These are phyloP conservation scores for Hsuehochloa calcarea DNA, from an alignment of 176 grass and related monocot genomes.

Conservation along the genomic window DNA sequence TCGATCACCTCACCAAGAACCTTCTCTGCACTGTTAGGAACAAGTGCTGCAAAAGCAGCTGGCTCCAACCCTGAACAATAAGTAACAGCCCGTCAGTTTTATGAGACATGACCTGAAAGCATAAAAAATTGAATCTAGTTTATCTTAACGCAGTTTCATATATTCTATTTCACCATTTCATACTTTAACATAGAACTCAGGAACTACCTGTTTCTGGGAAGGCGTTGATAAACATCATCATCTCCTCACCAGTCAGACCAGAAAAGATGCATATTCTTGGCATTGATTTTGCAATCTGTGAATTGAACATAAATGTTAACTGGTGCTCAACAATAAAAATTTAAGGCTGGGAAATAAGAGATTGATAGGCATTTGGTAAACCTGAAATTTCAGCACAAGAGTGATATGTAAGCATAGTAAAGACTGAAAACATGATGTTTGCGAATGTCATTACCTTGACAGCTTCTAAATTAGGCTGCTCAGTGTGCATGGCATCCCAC, in stretches of 20 bases:
- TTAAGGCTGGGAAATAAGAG: not conserved
- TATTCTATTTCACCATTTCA: not conserved
- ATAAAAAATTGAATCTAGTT: not conserved
- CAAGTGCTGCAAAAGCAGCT: slow-evolving; percentile 90
- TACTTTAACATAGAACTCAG: not conserved
- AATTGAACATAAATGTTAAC: slow-evolving; percentile 1
- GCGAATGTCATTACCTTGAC: slow-evolving; percentile 51
- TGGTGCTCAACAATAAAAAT: not conserved
- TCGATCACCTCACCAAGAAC: slow-evolving; percentile 76
- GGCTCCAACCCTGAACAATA: slow-evolving; percentile 57
- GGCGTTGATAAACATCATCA: slow-evolving; percentile 96
- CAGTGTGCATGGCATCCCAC: slow-evolving; percentile 82
- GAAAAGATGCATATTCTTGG: slow-evolving; percentile 85
- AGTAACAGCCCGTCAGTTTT: slow-evolving; percentile 16
- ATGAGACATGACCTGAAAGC: not conserved
- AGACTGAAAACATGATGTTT: not conserved
- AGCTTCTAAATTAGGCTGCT: slow-evolving; percentile 58
- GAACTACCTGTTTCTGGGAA: slow-evolving; percentile 77
- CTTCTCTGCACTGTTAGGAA: slow-evolving; percentile 89
- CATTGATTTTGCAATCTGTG: slow-evolving; percentile 58
- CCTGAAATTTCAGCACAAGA: not conserved
- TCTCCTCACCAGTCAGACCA: slow-evolving; percentile 90
- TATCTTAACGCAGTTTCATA: not conserved
- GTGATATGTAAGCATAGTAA: not conserved
- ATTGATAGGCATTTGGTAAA: slow-evolving; percentile 13